Evolutionary conservation across 345 rosid species (phyloP), one percentile per base, ranked within the genome.

Genomic region (Microthlaspi erraticum): DNA sequence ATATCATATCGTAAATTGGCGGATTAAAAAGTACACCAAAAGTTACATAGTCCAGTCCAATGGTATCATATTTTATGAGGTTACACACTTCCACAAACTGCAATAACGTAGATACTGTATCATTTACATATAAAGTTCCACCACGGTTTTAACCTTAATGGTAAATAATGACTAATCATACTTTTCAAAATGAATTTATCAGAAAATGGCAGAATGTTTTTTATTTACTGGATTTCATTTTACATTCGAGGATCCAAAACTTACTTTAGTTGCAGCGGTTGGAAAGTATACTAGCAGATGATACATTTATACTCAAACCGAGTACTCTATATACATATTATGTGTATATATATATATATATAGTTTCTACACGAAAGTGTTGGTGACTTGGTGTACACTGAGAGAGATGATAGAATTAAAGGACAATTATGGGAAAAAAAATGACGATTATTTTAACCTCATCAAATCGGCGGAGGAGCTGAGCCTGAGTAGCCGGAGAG

Each of bases 401-500:
- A 34, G 20, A 62, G 73, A 46, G 49, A 51, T 26, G 33, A 19
- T n/a, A 20, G 61, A 56, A 14, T 23, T 1, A 33, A 29, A 37
- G 26, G 59, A 19, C 11, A 9, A 19, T 23, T 44, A 46, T 48
- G 5, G 14, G 14, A 1, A 60, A 23, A 1, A 60, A 23, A 53
- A 49, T 56, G 57, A 77, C 68, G 31, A 49, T 51, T 51, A 1
- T 23, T 50, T 56, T 59, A 59, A 50, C 80, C 72, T 50, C 64
- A 57, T 77, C 72, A 57, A 58, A 23, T 50, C 39, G 80, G 43
- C 11, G 78, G 66, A 14, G 82, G 69, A 72, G 64, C 54, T 5
- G 84, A 73, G 80, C 77, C 60, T 3, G 29, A 18, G 63, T 54
- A 39, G 63, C 38, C 10, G 32, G 79, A 68, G 60, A 75, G 75